These are phyloP conservation scores for Aphanomyces euteiches DNA, from an alignment of 352 stramenopile species.

Conservation along the genomic window DNA sequence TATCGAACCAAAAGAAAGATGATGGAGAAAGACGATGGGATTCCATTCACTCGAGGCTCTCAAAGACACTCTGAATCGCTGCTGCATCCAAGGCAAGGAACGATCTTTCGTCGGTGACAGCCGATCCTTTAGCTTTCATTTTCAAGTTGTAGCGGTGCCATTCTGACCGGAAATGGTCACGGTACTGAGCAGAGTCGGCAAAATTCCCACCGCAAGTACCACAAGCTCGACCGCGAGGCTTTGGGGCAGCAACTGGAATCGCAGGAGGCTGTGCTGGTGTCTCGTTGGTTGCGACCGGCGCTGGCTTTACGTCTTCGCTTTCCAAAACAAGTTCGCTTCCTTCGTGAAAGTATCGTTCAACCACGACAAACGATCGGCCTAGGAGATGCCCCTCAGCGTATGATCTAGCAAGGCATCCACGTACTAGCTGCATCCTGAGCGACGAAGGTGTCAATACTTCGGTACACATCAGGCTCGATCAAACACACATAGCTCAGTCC, in stretches of 20 bases:
- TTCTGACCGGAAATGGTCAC: conserved; percentile 93
- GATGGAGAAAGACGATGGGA: no score
- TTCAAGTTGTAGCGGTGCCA: conserved; percentile 98
- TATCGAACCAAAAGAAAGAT: no score
- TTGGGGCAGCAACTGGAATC: not conserved
- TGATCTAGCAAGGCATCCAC: not conserved
- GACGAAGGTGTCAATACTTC: conserved; percentile 61
- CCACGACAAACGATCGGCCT: no score
- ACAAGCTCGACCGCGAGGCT: conserved; percentile 60
- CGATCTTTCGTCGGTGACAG: conserved; percentile 62
- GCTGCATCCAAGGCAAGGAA: conserved; percentile 54
- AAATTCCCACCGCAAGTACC: conserved; percentile 94
- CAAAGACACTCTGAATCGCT: conserved; percentile 59
- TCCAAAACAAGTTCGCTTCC: no score
- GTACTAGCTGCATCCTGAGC: conserved; percentile 49
- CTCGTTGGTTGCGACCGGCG: conserved; percentile 11
- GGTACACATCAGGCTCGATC: conserved; percentile 70
- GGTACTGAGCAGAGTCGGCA: conserved; percentile 76
- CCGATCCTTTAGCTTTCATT: conserved; percentile 87
- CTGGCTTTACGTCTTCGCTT: no score
- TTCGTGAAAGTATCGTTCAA: no score
- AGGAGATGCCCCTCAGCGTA: no score
- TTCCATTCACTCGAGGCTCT: conserved; percentile 44
- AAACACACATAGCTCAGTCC: conserved; percentile 32
- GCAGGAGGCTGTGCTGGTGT: not conserved